Evolutionary conservation across 106 monocot species (phyloP), one percentile per base, ranked within the genome.

Genomic region (Phalaenopsis equestris): DNA sequence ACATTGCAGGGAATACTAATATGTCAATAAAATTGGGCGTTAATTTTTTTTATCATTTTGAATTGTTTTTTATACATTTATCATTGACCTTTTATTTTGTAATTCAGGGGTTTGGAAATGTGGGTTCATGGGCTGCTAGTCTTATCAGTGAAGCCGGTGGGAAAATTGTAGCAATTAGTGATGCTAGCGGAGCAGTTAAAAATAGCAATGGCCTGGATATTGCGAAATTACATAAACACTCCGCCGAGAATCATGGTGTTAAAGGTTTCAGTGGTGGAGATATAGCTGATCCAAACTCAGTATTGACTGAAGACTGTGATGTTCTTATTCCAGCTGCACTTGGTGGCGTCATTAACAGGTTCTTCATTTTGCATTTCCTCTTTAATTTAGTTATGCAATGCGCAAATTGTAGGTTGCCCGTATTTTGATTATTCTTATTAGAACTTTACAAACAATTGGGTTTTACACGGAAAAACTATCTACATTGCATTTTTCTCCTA

Each of bases 201-300:
- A 92, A 92, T 72, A 52, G 11, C 36, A 83, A 83, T 2, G 92
- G 93, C 46, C 90, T 93, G 56, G 90, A 93, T 75, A 86, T 93
- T 43, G 41, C 56, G 0, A 84, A 83, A 23, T 77, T 93, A 36
- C 73, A 86, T 41, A 82, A 86, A 38, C 84, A 92, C 67, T 65
- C 81, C 1, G 10, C 18, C 30, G 80, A 80, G 45, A 86, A 82
- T 75, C 83, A 78, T 39, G 92, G 92, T 16, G 79, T 92, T 46
- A 94, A 91, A 77, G 91, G 94, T 37, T 94, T 94, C 80, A 58
- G 55, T 55, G 94, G 91, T 72, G 94, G 94, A 78, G 91, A 91
- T 72, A 61, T 83, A 15, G 21, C 90, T 65, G 88, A 93, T 85
- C 84, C 90, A 19, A 86, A 79, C 4, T 84, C 79, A 14, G 36